Evolutionary conservation across 2,329 filamentous ascomycete species (phyloP), one percentile per base, ranked within the genome.

Genomic region (Epichloe amarillans): DNA sequence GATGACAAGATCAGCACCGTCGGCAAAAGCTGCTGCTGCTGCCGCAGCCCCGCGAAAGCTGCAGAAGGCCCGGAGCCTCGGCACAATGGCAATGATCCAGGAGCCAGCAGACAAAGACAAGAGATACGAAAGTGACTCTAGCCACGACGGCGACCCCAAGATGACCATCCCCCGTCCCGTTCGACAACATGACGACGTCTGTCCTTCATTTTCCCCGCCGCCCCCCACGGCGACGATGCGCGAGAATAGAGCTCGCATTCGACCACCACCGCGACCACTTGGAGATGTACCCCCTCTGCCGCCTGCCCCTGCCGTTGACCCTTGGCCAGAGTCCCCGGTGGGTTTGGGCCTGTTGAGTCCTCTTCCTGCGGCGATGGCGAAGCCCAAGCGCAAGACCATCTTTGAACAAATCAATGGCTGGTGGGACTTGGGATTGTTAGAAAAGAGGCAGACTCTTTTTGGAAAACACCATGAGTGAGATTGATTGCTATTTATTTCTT

Each of bases 371-470:
- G 38, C 37, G 42, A 56, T 54, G 50, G 57, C 53, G 2, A 66
- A 63, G 50, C 65, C 66, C 33, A 69, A 65, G 56, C 66, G 73
- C 7, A 73, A 64, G 64, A 77, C 74, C 1, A 61, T 78, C 21
- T 63, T 75, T 54, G 65, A 71, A 39, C 63, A 69, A 19, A 65
- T 77, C 30, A 73, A 76, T 41, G 75, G 74, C 5, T 78, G 74
- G 74, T 78, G 75, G 74, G 74, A 77, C 61, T 61, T 77, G 50
- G 72, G 68, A 4, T 58, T 77, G 50, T 55, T 77, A 50, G 72
- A 74, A 26, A 72, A 64, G 61, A 66, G 72, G 52, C 63, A 66
- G 56, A 68, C 64, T 7, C 51, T 65, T 44, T 61, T 68, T 53
- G 60, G 60, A 51, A 42, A 44, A 26, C 42, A 44, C 6, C 26